These are phyloP conservation scores for Hypoxylon subgilvum DNA, from an alignment of 495 filamentous ascomycete species.

Conservation along the genomic window DNA sequence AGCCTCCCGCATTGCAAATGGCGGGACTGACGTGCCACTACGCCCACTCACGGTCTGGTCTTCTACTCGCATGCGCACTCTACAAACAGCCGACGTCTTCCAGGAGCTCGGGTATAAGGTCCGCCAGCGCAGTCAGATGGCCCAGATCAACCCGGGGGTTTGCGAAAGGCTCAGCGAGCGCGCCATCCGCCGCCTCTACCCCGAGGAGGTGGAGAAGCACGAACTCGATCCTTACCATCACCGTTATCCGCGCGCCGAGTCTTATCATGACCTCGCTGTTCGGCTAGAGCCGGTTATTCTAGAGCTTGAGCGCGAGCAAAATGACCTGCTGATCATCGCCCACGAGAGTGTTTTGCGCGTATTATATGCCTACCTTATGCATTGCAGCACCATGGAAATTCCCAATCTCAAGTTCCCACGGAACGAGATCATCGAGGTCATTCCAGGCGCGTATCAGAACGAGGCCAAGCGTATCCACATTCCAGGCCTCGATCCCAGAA, in stretches of 20 bases:
- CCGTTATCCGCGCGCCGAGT: slow-evolving; percentile 95
- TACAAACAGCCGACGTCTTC: slow-evolving; percentile 87
- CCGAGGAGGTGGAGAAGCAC: slow-evolving; percentile 90
- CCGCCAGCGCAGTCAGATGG: slow-evolving; percentile 91
- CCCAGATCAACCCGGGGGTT: slow-evolving; percentile 93
- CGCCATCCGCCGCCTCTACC: slow-evolving; percentile 78
- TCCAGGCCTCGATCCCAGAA: slow-evolving; percentile 54
- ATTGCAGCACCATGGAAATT: slow-evolving; percentile 95
- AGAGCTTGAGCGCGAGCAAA: slow-evolving; percentile 95
- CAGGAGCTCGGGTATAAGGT: slow-evolving; percentile 80
- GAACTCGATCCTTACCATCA: slow-evolving; percentile 97
- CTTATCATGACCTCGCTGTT: slow-evolving; percentile 97
- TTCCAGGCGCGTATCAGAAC: slow-evolving; percentile 96
- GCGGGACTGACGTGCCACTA: slow-evolving; percentile 69
- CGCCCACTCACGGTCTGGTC: slow-evolving; percentile 93
- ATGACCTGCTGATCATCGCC: slow-evolving; percentile 95
- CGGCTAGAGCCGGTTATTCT: slow-evolving; percentile 98
- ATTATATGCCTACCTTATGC: slow-evolving; percentile 97
- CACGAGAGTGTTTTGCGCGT: slow-evolving; percentile 97
- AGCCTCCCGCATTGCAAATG: slow-evolving; percentile 67
- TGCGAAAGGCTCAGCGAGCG: slow-evolving; percentile 86
- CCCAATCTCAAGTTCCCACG: slow-evolving; percentile 92
- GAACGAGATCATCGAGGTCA: slow-evolving; percentile 98
- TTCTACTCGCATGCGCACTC: slow-evolving; percentile 84
- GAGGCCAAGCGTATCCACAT: slow-evolving; percentile 84